These are phyloP conservation scores for Magnaporthales sp. DNA, from an alignment of 2,329 filamentous ascomycete genomes.

Conservation along the genomic window DNA sequence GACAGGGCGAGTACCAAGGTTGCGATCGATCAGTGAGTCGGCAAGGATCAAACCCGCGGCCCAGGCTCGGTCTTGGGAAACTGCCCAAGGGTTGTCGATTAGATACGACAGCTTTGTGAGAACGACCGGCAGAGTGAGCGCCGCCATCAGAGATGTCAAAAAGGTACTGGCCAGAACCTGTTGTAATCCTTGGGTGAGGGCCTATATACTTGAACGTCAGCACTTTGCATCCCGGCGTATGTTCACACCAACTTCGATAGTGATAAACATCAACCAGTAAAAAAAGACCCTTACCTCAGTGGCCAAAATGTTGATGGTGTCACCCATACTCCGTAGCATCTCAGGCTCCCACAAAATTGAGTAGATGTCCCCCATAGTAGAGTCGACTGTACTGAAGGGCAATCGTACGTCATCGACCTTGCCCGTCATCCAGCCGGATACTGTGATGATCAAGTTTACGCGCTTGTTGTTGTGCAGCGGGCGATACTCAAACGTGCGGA, in stretches of 20 bases:
- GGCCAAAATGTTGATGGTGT: slow-evolving; percentile 95
- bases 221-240: neutral
- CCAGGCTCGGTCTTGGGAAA: slow-evolving; percentile 87
- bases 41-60: slow-evolving; percentile 85
- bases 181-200: slow-evolving; percentile 90
- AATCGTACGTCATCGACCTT: slow-evolving; percentile 94
- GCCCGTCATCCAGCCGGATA: slow-evolving; percentile 97
- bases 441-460: slow-evolving; percentile 88
- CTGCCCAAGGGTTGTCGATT: slow-evolving; percentile 97
- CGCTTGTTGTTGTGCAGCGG: slow-evolving; percentile 97
- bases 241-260: neutral
- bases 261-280: neutral
- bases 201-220: slow-evolving; percentile 37
- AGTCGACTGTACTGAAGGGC: slow-evolving; percentile 92
- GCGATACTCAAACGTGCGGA: slow-evolving; percentile 94
- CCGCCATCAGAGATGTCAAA: slow-evolving; percentile 81
- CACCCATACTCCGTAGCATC: slow-evolving; percentile 95
- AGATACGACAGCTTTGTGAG: slow-evolving; percentile 90
- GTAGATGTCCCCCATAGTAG: slow-evolving; percentile 97
- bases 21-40: slow-evolving; percentile 86
- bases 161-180: slow-evolving; percentile 90
- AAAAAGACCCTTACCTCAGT: slow-evolving; percentile 66
- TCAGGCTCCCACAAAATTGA: slow-evolving; percentile 97
- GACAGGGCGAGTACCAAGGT: slow-evolving; percentile 81
- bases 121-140: slow-evolving; percentile 83